A percentile compares a stretch with the other conserved stretches of the same genome.
phyloP scores from a whole-genome alignment of 2,329 filamentous ascomycete species.

The Exophiala oligosperma region DNA sequence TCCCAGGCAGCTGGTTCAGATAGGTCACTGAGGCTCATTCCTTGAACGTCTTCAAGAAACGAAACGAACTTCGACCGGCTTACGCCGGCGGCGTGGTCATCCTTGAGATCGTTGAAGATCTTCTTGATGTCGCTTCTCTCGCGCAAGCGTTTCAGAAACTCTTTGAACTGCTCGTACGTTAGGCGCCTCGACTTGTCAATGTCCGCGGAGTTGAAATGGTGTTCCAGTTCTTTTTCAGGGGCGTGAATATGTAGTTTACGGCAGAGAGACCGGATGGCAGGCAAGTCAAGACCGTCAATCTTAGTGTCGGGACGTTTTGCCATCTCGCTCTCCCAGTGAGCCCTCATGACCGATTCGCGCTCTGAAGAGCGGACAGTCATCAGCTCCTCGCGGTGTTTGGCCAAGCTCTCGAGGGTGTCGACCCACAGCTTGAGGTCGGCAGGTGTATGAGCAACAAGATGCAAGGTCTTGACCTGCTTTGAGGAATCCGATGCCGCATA shows the following conservation, averaged over 20 bases:
- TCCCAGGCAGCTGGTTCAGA: conserved; percentile 21
- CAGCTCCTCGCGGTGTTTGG: conserved; percentile 80
- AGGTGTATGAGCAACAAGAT: conserved; percentile 76
- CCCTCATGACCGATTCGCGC: conserved; percentile 75
- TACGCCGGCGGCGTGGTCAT: conserved; percentile 62
- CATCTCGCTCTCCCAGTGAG: conserved; percentile 87
- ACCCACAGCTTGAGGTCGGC: conserved; percentile 78
- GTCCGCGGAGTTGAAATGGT: conserved; percentile 74
- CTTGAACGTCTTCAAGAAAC: conserved; percentile 74
- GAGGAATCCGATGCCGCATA: conserved; percentile 77
- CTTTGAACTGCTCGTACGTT: conserved; percentile 77
- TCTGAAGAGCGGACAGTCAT: conserved; percentile 79
- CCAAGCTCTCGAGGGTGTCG: conserved; percentile 77
- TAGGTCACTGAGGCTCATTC: conserved; percentile 71
- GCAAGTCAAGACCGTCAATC: conserved; percentile 72
- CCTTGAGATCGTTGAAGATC: conserved; percentile 66
- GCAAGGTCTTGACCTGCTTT: conserved; percentile 76
- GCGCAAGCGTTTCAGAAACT: conserved; percentile 81
- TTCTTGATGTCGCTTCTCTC: conserved; percentile 76
- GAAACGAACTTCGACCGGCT: conserved; percentile 70
- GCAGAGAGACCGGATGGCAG: conserved; percentile 79
- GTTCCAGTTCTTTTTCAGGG: conserved; percentile 69
- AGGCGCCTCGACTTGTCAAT: conserved; percentile 64
- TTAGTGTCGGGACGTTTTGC: conserved; percentile 62
- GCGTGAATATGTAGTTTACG: conserved; percentile 90